These are phyloP conservation scores for Prinsepia uniflora DNA, from an alignment of 306 rosid species.

Conservation along the genomic window DNA sequence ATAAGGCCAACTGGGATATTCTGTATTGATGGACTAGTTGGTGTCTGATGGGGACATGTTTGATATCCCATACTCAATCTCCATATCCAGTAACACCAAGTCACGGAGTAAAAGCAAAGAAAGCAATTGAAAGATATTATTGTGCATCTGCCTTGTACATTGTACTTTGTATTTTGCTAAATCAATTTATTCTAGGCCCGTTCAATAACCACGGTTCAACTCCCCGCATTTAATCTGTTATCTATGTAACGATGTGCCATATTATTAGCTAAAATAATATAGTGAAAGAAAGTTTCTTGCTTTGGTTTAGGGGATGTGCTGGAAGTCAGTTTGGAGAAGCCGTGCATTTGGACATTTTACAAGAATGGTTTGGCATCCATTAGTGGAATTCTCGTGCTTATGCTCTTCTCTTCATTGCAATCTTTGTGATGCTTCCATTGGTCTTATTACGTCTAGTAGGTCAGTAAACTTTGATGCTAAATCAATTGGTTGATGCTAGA, in stretches of 20 bases:
- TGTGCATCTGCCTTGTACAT: not conserved
- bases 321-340: slow-evolving; percentile 39
- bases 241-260: not conserved
- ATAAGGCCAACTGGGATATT: not conserved
- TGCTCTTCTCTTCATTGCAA: slow-evolving; percentile 36
- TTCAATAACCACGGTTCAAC: no score
- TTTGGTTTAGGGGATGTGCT: slow-evolving; percentile 47
- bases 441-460: slow-evolving; percentile 50
- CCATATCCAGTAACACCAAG: not conserved
- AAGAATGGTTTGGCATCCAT: slow-evolving; percentile 56
- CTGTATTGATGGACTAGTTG: not conserved
- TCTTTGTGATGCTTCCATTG: slow-evolving; percentile 47
- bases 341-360: slow-evolving; percentile 45
- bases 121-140: not conserved
- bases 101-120: not conserved
- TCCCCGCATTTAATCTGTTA: no score
- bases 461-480: slow-evolving; percentile 10
- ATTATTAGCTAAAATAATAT: not conserved
- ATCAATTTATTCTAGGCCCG: no score
- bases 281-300: not conserved
- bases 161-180: not conserved
- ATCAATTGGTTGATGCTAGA: not conserved
- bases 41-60: not conserved
- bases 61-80: not conserved
- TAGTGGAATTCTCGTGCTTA: slow-evolving; percentile 63